Evolutionary conservation across 495 filamentous ascomycete species (phyloP).

Genomic region (Hypomontagnella submonticulosa): DNA sequence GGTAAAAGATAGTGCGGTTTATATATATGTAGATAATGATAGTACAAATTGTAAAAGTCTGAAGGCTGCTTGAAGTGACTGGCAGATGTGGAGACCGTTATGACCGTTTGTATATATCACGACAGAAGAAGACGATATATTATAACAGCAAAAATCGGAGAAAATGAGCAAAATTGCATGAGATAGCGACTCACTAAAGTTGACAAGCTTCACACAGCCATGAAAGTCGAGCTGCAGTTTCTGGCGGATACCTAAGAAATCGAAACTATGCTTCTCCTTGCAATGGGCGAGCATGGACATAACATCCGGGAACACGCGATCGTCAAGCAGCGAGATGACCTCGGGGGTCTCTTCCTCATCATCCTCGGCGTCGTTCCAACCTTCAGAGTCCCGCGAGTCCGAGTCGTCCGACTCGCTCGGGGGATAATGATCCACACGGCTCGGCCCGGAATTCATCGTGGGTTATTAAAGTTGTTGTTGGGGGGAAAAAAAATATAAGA

Average conservation of each 20-base stretch:
- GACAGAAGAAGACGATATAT: not conserved
- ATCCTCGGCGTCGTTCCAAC: conserved; percentile 80
- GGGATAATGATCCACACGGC: conserved; percentile 16
- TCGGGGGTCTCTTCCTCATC: conserved; percentile 66
- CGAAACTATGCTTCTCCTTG: conserved; percentile 76
- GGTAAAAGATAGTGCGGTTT: no score
- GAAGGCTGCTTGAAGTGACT: not conserved
- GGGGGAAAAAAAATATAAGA: not conserved
- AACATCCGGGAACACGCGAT: conserved; percentile 72
- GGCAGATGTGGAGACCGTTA: not conserved
- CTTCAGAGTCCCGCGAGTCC: conserved; percentile 64
- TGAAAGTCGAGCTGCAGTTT: conserved; percentile 81
- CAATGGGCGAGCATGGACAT: conserved; percentile 76
- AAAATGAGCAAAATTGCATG: not conserved
- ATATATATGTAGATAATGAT: no score
- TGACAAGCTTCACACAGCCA: conserved; percentile 83
- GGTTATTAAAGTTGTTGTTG: not conserved
- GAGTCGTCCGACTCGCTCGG: conserved; percentile 43
- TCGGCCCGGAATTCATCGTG: conserved; percentile 34
- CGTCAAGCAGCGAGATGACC: conserved; percentile 77
- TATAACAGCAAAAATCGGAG: not conserved
- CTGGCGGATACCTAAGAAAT: conserved; percentile 73
- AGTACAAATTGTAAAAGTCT: no score
- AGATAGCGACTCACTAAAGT: conserved; percentile 65
- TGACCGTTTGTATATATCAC: not conserved